Evolutionary conservation across 2,329 filamentous ascomycete genomes (phyloP), one percentile per base, ranked within the genome.

Genomic region (Exophiala aquamarina): DNA sequence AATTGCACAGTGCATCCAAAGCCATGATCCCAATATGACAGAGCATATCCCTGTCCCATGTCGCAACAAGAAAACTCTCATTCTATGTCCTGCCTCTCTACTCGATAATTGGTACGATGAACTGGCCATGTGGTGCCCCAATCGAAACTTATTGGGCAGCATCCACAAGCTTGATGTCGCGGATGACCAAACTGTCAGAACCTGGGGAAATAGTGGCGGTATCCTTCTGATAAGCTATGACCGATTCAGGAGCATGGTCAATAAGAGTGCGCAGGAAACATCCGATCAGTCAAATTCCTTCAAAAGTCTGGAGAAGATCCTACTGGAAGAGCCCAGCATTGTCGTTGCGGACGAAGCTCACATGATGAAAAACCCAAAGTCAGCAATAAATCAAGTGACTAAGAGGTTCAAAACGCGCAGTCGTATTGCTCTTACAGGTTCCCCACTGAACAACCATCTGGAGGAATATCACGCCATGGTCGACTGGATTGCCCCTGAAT

Each of bases 281-380:
- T 17, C 15, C 14, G 37, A 52, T 21, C 40, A 49, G 13, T 58
- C 66, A 3, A 66, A 77, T 28, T 61, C 34, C n/a, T 14, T n/a
- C 13, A 14, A 40, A 67, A 3, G 67, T 56, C n/a, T 56, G 75
- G 8, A 63, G 63, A 23, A 61, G 72, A 8, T 68, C 79, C 66
- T 95, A 5, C 65, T 82, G 1, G 59, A 83, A 3, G 71, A 74
- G 0, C 81, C 90, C 0, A 86, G 78, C 50, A 78, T 95, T 36
- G 83, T 95, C 17, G 70, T 96, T 41, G 87, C 86, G 1, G 91
- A 96, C 61, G 91, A 96, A 66, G 90, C 89, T 0, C 91, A 96
- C 62, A 71, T 67, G 17, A 69, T 95, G 62, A 95, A 93, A 66
- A 90, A 89, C 52, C 66, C 71, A 0, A 63, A 62, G 0, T 73